phyloP scores from a whole-genome alignment of 1,139 yeast genomes.

The Kodamaea sp. region DNA sequence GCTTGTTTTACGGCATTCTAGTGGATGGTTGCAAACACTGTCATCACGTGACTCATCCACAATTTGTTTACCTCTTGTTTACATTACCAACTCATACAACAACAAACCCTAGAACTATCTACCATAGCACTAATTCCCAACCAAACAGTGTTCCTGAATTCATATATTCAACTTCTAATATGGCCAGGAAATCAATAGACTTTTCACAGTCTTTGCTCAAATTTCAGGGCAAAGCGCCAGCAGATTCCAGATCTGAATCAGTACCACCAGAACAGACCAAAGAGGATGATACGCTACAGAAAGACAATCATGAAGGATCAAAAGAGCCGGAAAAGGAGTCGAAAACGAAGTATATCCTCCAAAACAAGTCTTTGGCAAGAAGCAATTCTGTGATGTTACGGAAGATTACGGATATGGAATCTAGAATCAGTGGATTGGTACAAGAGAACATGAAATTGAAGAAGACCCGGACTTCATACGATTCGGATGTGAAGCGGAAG shows the following conservation, averaged over 20 bases:
- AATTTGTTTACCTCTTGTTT: too few relatives aligned
- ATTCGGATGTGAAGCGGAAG: constrained; percentile 8
- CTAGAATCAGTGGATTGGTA: constrained; percentile 19
- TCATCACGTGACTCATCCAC: too few relatives aligned
- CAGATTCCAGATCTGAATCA: neutral
- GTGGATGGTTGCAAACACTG: too few relatives aligned
- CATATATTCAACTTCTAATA: too few relatives aligned
- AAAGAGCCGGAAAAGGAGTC: neutral
- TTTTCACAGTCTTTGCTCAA: constrained; percentile 21
- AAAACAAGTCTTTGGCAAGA: constrained; percentile 57
- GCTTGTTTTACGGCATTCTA: too few relatives aligned
- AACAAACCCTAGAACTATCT: too few relatives aligned
- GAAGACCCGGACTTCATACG: constrained; percentile 9
- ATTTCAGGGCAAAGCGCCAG: constrained; percentile 13
- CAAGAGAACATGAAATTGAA: constrained; percentile 15
- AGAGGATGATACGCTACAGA: neutral
- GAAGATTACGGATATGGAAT: constrained; percentile 53
- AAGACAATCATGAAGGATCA: neutral
- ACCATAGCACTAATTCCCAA: too few relatives aligned
- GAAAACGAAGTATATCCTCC: constrained; percentile 20
- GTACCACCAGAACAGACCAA: constrained; percentile 1
- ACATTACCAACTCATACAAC: too few relatives aligned
- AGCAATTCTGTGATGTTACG: constrained; percentile 53
- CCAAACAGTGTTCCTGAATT: too few relatives aligned
- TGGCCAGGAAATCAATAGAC: constrained; percentile 25